Evolutionary conservation across 2,329 filamentous ascomycete species (phyloP), one percentile per base, ranked within the genome.

Genomic region (Cladosporium halotolerans): DNA sequence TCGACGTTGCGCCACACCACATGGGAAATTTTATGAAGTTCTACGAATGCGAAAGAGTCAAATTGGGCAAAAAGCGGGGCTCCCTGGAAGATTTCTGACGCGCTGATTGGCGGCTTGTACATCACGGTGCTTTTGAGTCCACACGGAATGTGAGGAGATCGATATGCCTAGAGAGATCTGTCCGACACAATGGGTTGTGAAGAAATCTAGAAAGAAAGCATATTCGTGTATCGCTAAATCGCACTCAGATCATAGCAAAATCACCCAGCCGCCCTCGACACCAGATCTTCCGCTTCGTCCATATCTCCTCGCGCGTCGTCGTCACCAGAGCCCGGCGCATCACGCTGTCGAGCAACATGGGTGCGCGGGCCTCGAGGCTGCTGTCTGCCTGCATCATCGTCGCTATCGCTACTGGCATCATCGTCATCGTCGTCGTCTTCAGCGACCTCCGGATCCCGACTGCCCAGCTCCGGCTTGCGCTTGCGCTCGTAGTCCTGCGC

Each of bases 401-500:
- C 51, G 16, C 43, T 47, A 16, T 53, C 51, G 36, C 51, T 53
- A 23, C 44, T 47, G 18, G 16, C 19, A 28, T 62, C 65, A n/a
- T 68, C 45, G n/a, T 47, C 45, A 38, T 47, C 49, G n/a, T 46
- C 43, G 6, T 70, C 66, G 31, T 63, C 65, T 14, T 68, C 67
- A 8, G 65, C 67, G 3, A 61, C 60, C 3, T 62, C 60, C 10
- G 56, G 59, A 23, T 54, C 52, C 1, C 8, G 9, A 34, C 32
- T 50, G 5, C 46, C 49, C 10, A 73, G 66, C 34, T 75, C 74
- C 0, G 77, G 76, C 28, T 75, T 78, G 57, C 82, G 79, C 68
- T 82, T 87, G 73, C 93, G 86, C 71, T 95, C 88, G 68, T 96
- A 97, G 71, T 97, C 92, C 68, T 95, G 86, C 56, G 82, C 86